A percentile compares a stretch with the other conserved stretches of the same genome.
Conservation (phyloP, 225 moss, liverwort and hornwort genomes). For the Rhytidiadelphus loreus region DNA sequence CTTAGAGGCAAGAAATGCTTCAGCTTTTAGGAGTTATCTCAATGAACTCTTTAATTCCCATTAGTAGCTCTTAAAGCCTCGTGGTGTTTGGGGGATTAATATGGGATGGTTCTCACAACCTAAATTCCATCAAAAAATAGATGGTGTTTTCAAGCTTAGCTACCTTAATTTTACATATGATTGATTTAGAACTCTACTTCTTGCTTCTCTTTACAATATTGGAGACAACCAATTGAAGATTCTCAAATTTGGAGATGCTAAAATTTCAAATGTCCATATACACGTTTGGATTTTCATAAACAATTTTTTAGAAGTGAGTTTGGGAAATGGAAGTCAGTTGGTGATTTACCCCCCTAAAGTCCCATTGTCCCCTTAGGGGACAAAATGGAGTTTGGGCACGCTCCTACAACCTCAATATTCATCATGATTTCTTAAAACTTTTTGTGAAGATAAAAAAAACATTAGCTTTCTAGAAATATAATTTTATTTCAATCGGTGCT, state of each 20-base stretch:
- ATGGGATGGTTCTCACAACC: background rate
- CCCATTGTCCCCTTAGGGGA: too few species aligned
- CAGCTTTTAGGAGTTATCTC: rapidly evolving
- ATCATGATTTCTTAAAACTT: too few species aligned
- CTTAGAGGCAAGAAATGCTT: background rate
- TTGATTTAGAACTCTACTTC: rapidly evolving
- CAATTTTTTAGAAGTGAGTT: background rate
- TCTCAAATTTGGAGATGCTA: rapidly evolving
- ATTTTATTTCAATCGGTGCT: too few species aligned
- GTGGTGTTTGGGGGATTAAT: rapidly evolving
- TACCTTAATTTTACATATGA: background rate
- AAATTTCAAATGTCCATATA: background rate
- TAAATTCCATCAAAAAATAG: background rate
- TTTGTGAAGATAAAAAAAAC: too few species aligned
- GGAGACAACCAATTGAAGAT: background rate
- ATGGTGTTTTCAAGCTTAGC: background rate
- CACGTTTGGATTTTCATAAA: background rate
- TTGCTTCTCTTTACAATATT: background rate
- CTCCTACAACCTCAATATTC: too few species aligned
- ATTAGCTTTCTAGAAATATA: too few species aligned
- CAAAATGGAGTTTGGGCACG: too few species aligned
- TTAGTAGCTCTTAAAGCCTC: background rate
- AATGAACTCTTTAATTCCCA: background rate
- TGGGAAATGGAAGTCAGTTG: rapidly evolving
- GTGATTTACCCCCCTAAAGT: too few species aligned